Evolutionary conservation across 768 basidiomycete species (phyloP).

Genomic region (Mycena haematopus): DNA sequence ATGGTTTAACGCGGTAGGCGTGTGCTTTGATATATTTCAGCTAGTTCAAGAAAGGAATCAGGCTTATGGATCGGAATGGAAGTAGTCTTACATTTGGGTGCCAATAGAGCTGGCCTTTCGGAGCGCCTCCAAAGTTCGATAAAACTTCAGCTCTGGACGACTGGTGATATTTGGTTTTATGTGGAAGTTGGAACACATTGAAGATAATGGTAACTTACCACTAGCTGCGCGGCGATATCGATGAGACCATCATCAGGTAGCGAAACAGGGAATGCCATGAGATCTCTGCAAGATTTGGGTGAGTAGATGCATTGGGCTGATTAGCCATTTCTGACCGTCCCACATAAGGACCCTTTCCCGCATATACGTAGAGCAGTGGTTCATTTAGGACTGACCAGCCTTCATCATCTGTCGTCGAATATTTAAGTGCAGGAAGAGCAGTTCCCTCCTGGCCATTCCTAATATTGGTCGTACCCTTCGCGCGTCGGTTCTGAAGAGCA

Average conservation of each 20-base stretch:
- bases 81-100: conserved; percentile 53
- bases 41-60: conserved; percentile 43
- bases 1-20: conserved; percentile 75
- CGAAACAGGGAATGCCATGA: conserved; percentile 78
- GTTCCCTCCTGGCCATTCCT: conserved; percentile 27
- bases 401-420: conserved; percentile 51
- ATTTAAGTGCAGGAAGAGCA: conserved; percentile 53
- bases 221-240: conserved; percentile 70
- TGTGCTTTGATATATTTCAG: conserved; percentile 75
- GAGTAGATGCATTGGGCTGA: neutral
- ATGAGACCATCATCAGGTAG: conserved; percentile 80
- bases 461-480: conserved; percentile 14
- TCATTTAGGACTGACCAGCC: conserved; percentile 78
- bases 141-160: conserved; percentile 58
- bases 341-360: conserved; percentile 82
- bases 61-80: conserved; percentile 13
- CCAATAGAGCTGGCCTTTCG: conserved; percentile 69
- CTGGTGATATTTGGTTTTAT: conserved; percentile 35
- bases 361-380: conserved; percentile 73
- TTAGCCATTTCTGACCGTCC: conserved; percentile 49
- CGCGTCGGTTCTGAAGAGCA: conserved; percentile 48
- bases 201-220: conserved; percentile 48
- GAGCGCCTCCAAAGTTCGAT: conserved; percentile 58
- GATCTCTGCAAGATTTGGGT: conserved; percentile 1
- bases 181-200: neutral